phyloP scores from a whole-genome alignment of 208 protist species.

The Porcisia hertigi region DNA sequence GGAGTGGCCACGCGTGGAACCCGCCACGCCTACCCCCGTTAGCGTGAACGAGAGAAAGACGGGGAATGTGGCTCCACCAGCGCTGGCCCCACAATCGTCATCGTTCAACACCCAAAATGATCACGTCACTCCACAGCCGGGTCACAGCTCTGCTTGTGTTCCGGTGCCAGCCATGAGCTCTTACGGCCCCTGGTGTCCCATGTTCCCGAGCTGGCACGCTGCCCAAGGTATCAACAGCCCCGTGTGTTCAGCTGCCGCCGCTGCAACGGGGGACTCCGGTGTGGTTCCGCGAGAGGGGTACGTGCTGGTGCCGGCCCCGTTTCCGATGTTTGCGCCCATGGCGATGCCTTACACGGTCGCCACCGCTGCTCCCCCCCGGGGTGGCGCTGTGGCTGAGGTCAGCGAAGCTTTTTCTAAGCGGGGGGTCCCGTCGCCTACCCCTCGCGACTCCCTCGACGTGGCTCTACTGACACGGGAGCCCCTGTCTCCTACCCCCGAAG shows the following conservation, averaged over 20 bases:
- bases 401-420: not conserved
- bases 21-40: not conserved
- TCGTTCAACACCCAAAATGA: not conserved
- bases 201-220: conserved; percentile 20
- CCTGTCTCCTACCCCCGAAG: not conserved
- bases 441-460: not conserved
- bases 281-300: conserved; percentile 3
- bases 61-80: not conserved
- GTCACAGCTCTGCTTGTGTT: not conserved
- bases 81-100: not conserved
- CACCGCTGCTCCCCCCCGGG: not conserved
- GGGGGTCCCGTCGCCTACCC: not conserved
- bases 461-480: not conserved
- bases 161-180: not conserved
- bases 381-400: not conserved
- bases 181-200: conserved; percentile 29
- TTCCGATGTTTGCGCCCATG: conserved; percentile 25
- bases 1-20: not conserved
- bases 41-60: not conserved
- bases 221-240: not conserved
- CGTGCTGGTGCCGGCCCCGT: conserved; percentile 19
- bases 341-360: not conserved
- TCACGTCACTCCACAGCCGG: not conserved
- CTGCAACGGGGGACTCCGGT: not conserved
- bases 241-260: not conserved